Evolutionary conservation across 139 green algal species (phyloP), one percentile per base, ranked within the genome.

Genomic region (Mesotaenium endlicherianum): DNA sequence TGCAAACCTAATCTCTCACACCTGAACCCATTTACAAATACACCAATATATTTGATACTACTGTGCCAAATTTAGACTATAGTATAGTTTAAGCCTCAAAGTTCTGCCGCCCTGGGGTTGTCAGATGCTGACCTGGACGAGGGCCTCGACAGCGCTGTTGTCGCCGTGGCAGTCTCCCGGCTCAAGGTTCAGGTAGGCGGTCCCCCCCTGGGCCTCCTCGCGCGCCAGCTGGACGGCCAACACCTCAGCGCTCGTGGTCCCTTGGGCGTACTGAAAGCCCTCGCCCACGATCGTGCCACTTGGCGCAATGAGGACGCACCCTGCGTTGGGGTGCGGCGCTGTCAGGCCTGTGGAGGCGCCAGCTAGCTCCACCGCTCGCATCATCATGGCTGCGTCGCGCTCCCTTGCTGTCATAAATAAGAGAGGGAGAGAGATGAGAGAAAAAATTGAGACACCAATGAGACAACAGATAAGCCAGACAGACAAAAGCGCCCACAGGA

Each of bases 101-200:
- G 49, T 59, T 14, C 49, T 16, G 49, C 49, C 49, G 49, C 14
- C 14, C 14, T 14, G 49, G 49, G n/a, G n/a, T n/a, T n/a, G n/a
- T n/a, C 60, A 6, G 43, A 40, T 14, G 30, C 82, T 30, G 16
- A 82, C 90, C 1, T 79, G n/a, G 0, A 97, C 20, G 30, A 98
- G 90, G 30, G 92, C 91, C 0, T 88, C 47, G 36, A 97, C 82
- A 6, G 88, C 91, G 14, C 89, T 83, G 3, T 82, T 64, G 41
- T 98, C 95, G 16, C 95, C 95, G 72, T 97, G 92, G 90, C 93
- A 96, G 79, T 97, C 92, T 0, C 92, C 93, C 0, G 90, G 90
- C 78, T 99, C 96, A 14, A 99, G 86, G 77, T 98, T 98, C 0
- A 99, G 79, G 88, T 98, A 99, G 0, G 94, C 94, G 39, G 92